These are phyloP conservation scores for Fomitopsis pinicola DNA, from an alignment of 1,284 basidiomycete species.

Conservation along the genomic window DNA sequence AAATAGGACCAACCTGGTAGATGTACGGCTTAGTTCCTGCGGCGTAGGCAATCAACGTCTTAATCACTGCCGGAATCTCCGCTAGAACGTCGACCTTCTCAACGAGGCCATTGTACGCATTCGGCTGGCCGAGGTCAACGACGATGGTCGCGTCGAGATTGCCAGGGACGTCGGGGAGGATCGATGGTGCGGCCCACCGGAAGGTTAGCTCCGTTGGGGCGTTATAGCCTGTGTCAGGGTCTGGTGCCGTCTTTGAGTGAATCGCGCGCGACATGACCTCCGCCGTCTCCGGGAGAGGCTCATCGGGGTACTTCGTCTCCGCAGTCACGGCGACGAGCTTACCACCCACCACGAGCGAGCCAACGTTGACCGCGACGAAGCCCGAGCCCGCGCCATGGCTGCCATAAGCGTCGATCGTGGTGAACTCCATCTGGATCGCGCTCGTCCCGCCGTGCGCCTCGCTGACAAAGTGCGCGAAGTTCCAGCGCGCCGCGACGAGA, in stretches of 20 bases:
- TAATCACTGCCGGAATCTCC: constrained; percentile 91
- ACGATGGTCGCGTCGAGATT: constrained; percentile 50
- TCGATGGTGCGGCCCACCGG: constrained; percentile 74
- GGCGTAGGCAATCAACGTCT: constrained; percentile 87
- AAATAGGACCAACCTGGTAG: constrained; percentile 65
- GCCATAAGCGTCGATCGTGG: constrained; percentile 76
- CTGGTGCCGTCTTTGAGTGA: constrained; percentile 60
- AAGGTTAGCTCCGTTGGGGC: constrained; percentile 72
- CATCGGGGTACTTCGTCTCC: constrained; percentile 64
- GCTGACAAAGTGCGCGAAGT: constrained; percentile 91
- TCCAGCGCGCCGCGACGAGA: constrained; percentile 91
- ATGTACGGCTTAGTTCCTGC: constrained; percentile 92
- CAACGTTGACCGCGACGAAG: constrained; percentile 80
- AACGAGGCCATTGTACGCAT: constrained; percentile 72
- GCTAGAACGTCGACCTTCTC: constrained; percentile 97
- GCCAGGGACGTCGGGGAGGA: constrained; percentile 50
- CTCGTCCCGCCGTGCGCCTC: constrained; percentile 69
- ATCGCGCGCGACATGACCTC: constrained; percentile 60
- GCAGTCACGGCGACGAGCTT: constrained; percentile 74
- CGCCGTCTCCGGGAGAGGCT: constrained; percentile 40
- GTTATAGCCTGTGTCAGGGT: constrained; percentile 80
- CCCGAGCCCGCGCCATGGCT: constrained; percentile 74
- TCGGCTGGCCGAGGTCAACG: constrained; percentile 52
- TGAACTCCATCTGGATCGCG: constrained; percentile 96
- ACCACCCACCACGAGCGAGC: constrained; percentile 76